Evolutionary conservation across 2,329 filamentous ascomycete genomes (phyloP), one percentile per base, ranked within the genome.

Genomic region (Xylariomycetidae sp.): DNA sequence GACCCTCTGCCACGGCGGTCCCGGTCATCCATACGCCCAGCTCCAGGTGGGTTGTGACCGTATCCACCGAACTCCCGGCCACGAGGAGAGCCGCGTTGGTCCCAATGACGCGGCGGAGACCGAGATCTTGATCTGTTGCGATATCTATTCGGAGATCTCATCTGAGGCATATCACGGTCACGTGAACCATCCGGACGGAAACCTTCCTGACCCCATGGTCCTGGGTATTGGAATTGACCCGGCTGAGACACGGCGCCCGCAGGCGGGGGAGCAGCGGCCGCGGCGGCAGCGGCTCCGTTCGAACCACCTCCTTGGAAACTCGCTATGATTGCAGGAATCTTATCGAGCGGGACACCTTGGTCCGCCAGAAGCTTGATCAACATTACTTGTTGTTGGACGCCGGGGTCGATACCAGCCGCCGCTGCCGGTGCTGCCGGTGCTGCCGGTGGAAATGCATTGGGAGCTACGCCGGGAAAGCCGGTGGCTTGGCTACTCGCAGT

Each of bases 101-200:
- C 79, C 70, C 83, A 85, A 46, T 77, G 76, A 52, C 79, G 82
- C 37, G 81, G 79, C 31, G 88, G 85, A 44, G 88, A 94, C 24
- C 85, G 78, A 19, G 85, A 90, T 32, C 88, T 76, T 39, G 83
- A 87, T 37, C 84, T 77, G 49, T 73, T 73, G 38, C 67, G 67
- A 49, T 68, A 68, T 54, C 70, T 66, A 39, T 68, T 67, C 13
- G 79, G 81, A 20, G 82, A 86, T 55, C 79, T 75, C 56, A 70
- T 67, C 37, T 79, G 72, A 43, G 70, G 69, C 46, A 67, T 76
- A 38, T 65, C 63, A 53, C 62, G 67, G 48, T 82, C 78, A 67
- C 73, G 75, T 57, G 67, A 58, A 37, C 70, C 67, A 37, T 65
- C 61, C 27, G 57, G 48, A 27, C 56, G 52, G 25, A 50, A 57